Conservation (phyloP, 441 rosid species). For the Capsella rubella region DNA sequence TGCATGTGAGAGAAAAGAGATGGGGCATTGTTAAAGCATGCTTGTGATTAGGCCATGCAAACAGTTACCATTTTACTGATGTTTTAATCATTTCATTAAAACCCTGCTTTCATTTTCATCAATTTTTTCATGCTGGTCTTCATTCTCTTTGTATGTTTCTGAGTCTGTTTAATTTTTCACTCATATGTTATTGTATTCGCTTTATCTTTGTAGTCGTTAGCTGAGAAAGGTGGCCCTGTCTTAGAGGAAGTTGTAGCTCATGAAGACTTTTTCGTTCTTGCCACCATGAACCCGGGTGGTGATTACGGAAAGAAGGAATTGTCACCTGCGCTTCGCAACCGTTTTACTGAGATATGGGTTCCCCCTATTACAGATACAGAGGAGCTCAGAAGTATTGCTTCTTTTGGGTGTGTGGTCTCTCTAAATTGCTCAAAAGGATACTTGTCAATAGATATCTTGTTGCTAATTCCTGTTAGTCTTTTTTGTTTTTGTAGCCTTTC, state of each 20-base stretch:
- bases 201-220: constrained; percentile 72
- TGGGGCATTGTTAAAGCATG: too few relatives aligned
- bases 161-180: constrained; percentile 11
- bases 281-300: constrained; percentile 99
- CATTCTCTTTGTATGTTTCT: not conserved
- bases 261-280: constrained; percentile 78
- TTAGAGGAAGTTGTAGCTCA: constrained; percentile 88
- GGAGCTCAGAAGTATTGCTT: constrained; percentile 87
- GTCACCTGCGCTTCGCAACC: constrained; percentile 97
- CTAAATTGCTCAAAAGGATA: constrained; percentile 16
- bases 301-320: constrained; percentile 99
- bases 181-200: constrained; percentile 29
- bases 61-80: too few relatives aligned
- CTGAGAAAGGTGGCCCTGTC: constrained; percentile 93
- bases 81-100: not conserved
- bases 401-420: constrained; percentile 57
- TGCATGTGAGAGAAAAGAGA: too few relatives aligned
- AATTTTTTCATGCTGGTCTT: not conserved
- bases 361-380: constrained; percentile 70
- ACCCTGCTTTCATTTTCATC: not conserved
- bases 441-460: constrained; percentile 15
- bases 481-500: constrained; percentile 53
- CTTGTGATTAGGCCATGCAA: too few relatives aligned
- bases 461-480: constrained; percentile 17
- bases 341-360: constrained; percentile 99